phyloP scores from a whole-genome alignment of 2,329 filamentous ascomycete species.

The Fusarium circinatum region DNA sequence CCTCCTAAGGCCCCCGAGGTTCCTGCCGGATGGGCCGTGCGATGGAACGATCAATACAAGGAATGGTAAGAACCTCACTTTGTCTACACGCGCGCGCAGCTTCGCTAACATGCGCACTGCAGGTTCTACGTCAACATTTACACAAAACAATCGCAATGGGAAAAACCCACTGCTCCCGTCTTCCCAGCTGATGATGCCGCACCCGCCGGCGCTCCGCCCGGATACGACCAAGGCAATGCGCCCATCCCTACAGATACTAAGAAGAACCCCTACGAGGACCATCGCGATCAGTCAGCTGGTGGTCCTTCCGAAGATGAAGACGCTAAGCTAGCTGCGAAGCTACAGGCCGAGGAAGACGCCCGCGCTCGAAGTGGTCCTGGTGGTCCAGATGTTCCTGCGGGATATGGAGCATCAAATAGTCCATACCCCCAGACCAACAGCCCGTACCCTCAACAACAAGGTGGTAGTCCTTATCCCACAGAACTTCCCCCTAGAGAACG shows the following conservation, averaged over 20 bases:
- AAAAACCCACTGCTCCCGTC: slow-evolving; percentile 78
- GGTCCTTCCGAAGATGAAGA: slow-evolving; percentile 67
- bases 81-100: background rate
- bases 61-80: slow-evolving; percentile 70
- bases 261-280: slow-evolving; percentile 74
- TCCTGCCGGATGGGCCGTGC: slow-evolving; percentile 78
- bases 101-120: slow-evolving; percentile 22
- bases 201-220: slow-evolving; percentile 72
- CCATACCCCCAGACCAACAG: slow-evolving; percentile 44
- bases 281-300: slow-evolving; percentile 44
- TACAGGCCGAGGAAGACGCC: slow-evolving; percentile 87
- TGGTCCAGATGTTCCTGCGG: slow-evolving; percentile 48
- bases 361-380: slow-evolving; percentile 55
- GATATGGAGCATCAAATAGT: slow-evolving; percentile 45
- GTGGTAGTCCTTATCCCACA: slow-evolving; percentile 45
- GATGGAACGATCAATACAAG: slow-evolving; percentile 88
- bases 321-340: slow-evolving; percentile 76
- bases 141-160: slow-evolving; percentile 93
- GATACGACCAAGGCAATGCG: slow-evolving; percentile 63
- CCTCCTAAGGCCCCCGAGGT: slow-evolving; percentile 72
- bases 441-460: slow-evolving; percentile 45
- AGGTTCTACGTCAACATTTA: slow-evolving; percentile 93
- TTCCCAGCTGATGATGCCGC: slow-evolving; percentile 58
- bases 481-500: slow-evolving; percentile 57
- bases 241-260: slow-evolving; percentile 66